Evolutionary conservation across 2,329 filamentous ascomycete genomes (phyloP), one percentile per base, ranked within the genome.

Genomic region (Clarireedia hainanense): DNA sequence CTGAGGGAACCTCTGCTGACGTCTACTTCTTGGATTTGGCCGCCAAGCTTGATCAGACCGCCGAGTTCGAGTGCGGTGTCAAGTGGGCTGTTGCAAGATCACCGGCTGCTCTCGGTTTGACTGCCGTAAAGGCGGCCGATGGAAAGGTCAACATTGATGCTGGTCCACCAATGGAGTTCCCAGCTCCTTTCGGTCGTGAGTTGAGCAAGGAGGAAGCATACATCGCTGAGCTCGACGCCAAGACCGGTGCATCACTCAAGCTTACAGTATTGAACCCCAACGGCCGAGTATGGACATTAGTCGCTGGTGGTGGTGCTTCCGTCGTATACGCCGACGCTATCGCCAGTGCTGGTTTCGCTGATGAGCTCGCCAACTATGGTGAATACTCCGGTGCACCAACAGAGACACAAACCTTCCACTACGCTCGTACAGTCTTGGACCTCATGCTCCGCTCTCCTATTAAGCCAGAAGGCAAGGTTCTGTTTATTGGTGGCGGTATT

Each of bases 401-500:
- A 59, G 94, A 99, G 85, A 95, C 91, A 47, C 94, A 99, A 78
- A 97, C 94, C 60, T 99, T 89, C 85, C 91, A 97, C 85, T 99
- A 99, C 77, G 91, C 94, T 70, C 88, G 89, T 70, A 99, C 94
- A 30, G 90, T 99, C 62, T 81, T 99, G 61, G 94, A 99, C 74
- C 85, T 99, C 63, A 95, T 99, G 89, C 88, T 99, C 67, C 89
- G 94, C 65, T 87, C 92, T 55, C 92, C 94, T 57, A 74, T 84
- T 71, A 80, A 83, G 74, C 82, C 89, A 60, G 86, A 96, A 70
- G 94, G 94, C 80, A 99, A 97, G 84, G 90, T 99, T 53, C 86
- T 99, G 64, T 99, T 99, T 83, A 97, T 99, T 65, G 94, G 94
- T 75, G 94, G 94, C 79, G 94, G 94, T 83, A 99, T 99, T 82